Base-by-base conservation (phyloP, 176 grass and related monocot species). In the Alloteropsis semialata region DNA sequence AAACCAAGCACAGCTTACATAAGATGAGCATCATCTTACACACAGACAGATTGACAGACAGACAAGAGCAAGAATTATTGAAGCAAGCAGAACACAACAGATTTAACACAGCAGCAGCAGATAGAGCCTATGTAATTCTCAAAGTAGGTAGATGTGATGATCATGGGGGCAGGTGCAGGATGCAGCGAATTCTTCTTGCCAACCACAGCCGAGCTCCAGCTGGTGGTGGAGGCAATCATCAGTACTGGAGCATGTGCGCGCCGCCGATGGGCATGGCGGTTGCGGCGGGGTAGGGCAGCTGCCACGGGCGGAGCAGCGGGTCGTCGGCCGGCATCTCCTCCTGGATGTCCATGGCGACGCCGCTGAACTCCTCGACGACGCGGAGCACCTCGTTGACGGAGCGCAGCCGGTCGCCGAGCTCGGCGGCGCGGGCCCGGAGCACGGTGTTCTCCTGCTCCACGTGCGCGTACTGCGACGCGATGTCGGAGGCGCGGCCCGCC, bases 331-430 rank as follows among this genome's bases (percentile, higher is more conserved):
- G 83, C 27, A 69, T 12, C 55, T 93, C 88, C 16, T 90, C 91
- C 72, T 86, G 93, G 71, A 94, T 91, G 86, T 94, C 96, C 93
- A 99, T 94, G 74, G 87, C 89, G 89, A 94, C 79, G 58, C 93
- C 96, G 29, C 96, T 89, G 76, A 93, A 90, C 19, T 99, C 87
- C 74, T 96, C 85, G 27, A 92, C 79, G 60, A 90, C 46, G 54
- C 87, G 88, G 70, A 99, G 89, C 33, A 96, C 91, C 72, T 88
- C 88, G 84, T 86, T 99, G 59, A 94, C 84, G 43, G 93, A 96
- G n/a, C 86, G 91, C 21, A 99, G 82, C 8, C 96, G 69, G 84
- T 89, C 89, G 17, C 89, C 70, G 75, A 99, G 80, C 80, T 92
- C 92, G 5, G 72, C 83, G 45, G 87, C 82, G 81, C 88, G 90